Conservation (phyloP, 495 filamentous ascomycete species). For the Penicillium bialowiezense region DNA sequence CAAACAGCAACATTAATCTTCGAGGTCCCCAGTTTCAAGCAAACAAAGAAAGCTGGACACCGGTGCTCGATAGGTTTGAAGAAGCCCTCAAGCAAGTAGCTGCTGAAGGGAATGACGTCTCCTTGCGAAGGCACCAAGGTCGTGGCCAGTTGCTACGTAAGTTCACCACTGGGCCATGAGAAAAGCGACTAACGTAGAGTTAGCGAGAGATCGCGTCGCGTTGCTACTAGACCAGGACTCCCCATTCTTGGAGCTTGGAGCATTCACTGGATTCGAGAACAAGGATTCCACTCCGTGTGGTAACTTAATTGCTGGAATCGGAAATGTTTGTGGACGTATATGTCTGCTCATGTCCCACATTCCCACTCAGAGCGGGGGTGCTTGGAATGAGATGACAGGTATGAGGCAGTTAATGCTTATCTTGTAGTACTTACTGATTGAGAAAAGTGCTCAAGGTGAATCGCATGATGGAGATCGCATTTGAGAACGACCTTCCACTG, state of each 20-base stretch:
- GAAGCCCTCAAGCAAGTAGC: slow-evolving; percentile 15
- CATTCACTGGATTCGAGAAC: slow-evolving; percentile 22
- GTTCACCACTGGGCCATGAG: neutral
- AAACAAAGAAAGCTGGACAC: slow-evolving; percentile 17
- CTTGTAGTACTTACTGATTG: neutral
- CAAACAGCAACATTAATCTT: slow-evolving; percentile 13
- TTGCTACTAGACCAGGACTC: slow-evolving; percentile 23
- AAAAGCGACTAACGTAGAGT: neutral
- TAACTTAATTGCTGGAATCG: slow-evolving; percentile 26
- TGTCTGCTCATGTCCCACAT: slow-evolving; percentile 29
- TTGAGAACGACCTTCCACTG: slow-evolving; percentile 29
- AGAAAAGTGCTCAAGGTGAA: slow-evolving; percentile 28
- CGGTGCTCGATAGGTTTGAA: slow-evolving; percentile 19
- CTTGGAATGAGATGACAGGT: slow-evolving; percentile 31
- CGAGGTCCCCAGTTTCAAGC: slow-evolving; percentile 12
- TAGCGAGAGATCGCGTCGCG: slow-evolving; percentile 23
- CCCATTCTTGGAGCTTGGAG: slow-evolving; percentile 21
- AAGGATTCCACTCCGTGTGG: slow-evolving; percentile 20
- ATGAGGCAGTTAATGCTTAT: neutral
- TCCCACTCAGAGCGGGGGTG: slow-evolving; percentile 25
- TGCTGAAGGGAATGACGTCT: slow-evolving; percentile 16
- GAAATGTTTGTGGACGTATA: slow-evolving; percentile 23
- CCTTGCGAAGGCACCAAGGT: slow-evolving; percentile 18
- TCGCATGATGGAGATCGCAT: slow-evolving; percentile 28
- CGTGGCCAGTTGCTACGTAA: slow-evolving; percentile 22